Evolutionary conservation across 1,139 yeast genomes (phyloP).

Genomic region (Lodderomyces margitis): DNA sequence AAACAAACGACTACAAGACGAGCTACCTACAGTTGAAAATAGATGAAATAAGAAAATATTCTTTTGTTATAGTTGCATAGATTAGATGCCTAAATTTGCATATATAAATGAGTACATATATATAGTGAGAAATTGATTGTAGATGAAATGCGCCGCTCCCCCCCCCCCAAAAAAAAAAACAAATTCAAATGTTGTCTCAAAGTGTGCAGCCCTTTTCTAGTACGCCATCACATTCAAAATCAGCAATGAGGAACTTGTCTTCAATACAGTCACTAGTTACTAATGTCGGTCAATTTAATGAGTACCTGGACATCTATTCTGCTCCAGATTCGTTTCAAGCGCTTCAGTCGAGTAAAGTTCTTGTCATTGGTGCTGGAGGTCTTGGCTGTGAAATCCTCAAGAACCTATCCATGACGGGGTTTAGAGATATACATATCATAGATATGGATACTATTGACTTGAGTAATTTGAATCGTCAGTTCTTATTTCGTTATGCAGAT

Average conservation of each 20-base stretch:
- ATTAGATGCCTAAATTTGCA: too few relatives aligned
- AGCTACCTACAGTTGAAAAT: constrained; percentile 1
- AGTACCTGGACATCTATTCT: constrained; percentile 37
- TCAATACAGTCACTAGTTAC: constrained; percentile 27
- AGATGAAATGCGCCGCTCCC: too few relatives aligned
- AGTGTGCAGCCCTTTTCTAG: background rate
- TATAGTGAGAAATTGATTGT: background rate
- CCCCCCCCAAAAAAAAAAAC: background rate
- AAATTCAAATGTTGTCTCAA: too few relatives aligned
- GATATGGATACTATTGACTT: constrained; percentile 96
- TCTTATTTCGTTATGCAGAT: constrained; percentile 69
- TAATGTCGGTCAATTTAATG: constrained; percentile 42
- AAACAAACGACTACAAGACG: constrained; percentile 2
- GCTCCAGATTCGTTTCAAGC: constrained; percentile 24
- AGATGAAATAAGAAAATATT: background rate
- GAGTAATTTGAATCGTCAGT: constrained; percentile 87
- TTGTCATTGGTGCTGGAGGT: constrained; percentile 91
- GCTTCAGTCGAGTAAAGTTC: constrained; percentile 34
- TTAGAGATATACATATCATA: constrained; percentile 71
- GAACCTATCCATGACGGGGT: constrained; percentile 76
- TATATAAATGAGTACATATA: too few relatives aligned
- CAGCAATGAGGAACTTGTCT: constrained; percentile 13
- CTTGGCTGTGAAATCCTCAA: constrained; percentile 91
- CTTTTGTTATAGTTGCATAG: too few relatives aligned
- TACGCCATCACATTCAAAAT: background rate